phyloP scores from a whole-genome alignment of 306 rosid species.

The Nissolia schottii region DNA sequence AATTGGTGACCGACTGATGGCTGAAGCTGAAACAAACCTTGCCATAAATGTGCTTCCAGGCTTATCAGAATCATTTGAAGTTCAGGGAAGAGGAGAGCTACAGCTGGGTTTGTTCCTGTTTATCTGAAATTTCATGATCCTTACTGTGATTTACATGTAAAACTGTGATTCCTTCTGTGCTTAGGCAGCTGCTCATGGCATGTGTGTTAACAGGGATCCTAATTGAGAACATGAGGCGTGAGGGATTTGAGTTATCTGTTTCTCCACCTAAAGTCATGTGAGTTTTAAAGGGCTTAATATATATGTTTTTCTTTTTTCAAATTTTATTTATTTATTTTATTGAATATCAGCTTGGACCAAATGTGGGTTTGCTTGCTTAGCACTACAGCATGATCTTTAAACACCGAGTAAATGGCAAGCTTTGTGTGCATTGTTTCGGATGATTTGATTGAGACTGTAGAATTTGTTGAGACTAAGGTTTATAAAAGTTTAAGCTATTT shows the following conservation, averaged over 20 bases:
- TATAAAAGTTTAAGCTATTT: neutral
- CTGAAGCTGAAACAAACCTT: constrained; percentile 98
- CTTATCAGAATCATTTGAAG: constrained; percentile 86
- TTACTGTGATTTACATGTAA: neutral
- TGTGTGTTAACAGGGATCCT: constrained; percentile 69
- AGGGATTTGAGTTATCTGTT: constrained; percentile 91
- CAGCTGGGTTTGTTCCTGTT: constrained; percentile 72
- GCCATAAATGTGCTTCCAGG: constrained; percentile 98
- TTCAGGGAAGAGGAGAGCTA: constrained; percentile 99
- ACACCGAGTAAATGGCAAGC: neutral
- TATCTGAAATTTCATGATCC: constrained; percentile 14
- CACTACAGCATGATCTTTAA: neutral
- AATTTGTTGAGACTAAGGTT: neutral
- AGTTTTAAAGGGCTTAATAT: constrained; percentile 37
- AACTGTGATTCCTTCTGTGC: constrained; percentile 1
- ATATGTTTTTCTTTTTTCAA: neutral
- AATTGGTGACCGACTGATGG: constrained; percentile 83
- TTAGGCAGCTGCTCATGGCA: constrained; percentile 18
- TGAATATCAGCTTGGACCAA: constrained; percentile 3
- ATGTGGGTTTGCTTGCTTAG: constrained; percentile 9
- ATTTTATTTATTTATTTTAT: too few species aligned
- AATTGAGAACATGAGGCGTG: constrained; percentile 98
- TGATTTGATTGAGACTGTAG: neutral
- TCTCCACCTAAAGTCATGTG: constrained; percentile 99
- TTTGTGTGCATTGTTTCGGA: constrained; percentile 16